A percentile compares a stretch with the other conserved stretches of the same genome.
Conservation (phyloP, 1,139 yeast species). For the Taphrina deformans region DNA sequence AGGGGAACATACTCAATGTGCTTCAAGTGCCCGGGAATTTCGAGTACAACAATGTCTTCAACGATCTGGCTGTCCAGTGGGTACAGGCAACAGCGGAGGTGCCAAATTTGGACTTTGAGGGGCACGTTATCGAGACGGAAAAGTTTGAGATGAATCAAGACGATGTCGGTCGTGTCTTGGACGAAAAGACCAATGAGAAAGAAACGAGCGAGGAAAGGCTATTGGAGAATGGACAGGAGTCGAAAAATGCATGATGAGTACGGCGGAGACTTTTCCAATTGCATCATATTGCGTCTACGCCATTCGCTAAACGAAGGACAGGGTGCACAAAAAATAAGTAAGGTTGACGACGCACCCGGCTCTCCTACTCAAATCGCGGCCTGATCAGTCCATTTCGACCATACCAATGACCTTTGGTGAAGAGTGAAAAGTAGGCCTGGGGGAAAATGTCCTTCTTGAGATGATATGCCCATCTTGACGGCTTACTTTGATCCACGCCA, state of each 20-base stretch:
- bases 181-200: neutral
- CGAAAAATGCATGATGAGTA: neutral
- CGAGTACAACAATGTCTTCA: slow-evolving; percentile 30
- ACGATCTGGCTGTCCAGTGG: slow-evolving; percentile 30
- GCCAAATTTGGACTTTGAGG: neutral
- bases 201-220: neutral
- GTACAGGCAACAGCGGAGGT: neutral
- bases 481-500: slow-evolving; percentile 33
- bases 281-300: neutral
- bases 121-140: slow-evolving; percentile 23
- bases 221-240: neutral
- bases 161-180: neutral
- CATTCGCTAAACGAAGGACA: neutral
- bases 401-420: slow-evolving; percentile 33
- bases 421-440: slow-evolving; percentile 28
- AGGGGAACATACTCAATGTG: neutral
- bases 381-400: slow-evolving; percentile 32
- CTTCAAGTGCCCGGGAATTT: slow-evolving; percentile 13
- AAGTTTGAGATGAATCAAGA: slow-evolving; percentile 27
- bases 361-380: slow-evolving; percentile 32
- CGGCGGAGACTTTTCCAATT: neutral
- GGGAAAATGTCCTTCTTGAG: slow-evolving; percentile 36
- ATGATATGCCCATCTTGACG: slow-evolving; percentile 33
- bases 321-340: too few species aligned
- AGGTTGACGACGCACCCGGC: too few species aligned